Evolutionary conservation across 1,284 basidiomycete genomes (phyloP).

Genomic region (Leccinum subrobustum): DNA sequence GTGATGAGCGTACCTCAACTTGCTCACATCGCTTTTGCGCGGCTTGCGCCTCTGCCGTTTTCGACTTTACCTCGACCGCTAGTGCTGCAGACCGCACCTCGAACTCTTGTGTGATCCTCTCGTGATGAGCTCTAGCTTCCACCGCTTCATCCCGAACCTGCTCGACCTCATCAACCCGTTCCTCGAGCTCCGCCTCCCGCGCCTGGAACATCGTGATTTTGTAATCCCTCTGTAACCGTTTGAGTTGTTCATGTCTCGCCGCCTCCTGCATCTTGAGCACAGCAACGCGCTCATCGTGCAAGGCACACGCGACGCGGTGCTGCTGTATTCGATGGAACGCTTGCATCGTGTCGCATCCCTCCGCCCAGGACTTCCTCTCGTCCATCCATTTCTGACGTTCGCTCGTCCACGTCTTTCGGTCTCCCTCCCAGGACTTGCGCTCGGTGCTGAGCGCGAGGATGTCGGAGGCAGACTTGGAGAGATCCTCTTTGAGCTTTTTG

Average conservation of each 20-base stretch:
- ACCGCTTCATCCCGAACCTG: conserved; percentile 38
- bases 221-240: conserved; percentile 58
- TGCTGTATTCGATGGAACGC: conserved; percentile 63
- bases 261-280: conserved; percentile 52
- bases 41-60: conserved; percentile 36
- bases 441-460: conserved; percentile 15
- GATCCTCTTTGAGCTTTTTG: conserved; percentile 48
- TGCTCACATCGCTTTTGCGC: conserved; percentile 43
- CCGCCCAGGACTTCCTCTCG: conserved; percentile 57
- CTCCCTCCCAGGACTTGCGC: conserved; percentile 28
- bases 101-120: conserved; percentile 29
- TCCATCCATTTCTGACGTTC: conserved; percentile 48
- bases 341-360: conserved; percentile 60
- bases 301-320: conserved; percentile 48
- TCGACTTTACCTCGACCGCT: conserved; percentile 39
- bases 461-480: conserved; percentile 35
- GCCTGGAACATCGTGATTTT: conserved; percentile 63
- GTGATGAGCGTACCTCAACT: conserved; percentile 39
- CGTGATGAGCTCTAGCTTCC: conserved; percentile 30
- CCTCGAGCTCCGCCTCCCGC: conserved; percentile 57
- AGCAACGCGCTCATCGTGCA: conserved; percentile 50
- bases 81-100: conserved; percentile 35
- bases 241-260: conserved; percentile 52
- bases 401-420: conserved; percentile 40
- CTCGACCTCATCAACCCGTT: conserved; percentile 45